phyloP scores from a whole-genome alignment of 805 yeast genomes.

The Kuraishia borneana region DNA sequence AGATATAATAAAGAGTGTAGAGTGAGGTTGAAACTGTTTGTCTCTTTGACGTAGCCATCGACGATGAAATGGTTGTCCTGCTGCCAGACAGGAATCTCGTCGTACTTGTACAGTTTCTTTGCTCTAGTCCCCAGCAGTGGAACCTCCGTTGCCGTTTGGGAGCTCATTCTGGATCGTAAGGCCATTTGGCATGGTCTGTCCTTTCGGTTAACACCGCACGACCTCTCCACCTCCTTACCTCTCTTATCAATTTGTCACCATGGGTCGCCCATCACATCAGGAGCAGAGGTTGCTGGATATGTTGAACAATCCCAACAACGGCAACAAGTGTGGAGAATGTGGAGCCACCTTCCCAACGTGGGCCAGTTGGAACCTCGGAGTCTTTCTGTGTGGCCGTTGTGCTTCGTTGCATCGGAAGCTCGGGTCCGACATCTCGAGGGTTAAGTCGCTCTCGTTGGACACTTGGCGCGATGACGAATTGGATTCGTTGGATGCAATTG shows the following conservation, averaged over 20 bases:
- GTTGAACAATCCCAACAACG: slow-evolving; percentile 46
- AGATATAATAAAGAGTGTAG: slow-evolving; percentile 29
- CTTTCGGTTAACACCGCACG: neutral
- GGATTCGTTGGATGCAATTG: slow-evolving; percentile 29
- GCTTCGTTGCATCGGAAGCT: slow-evolving; percentile 66
- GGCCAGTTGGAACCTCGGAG: slow-evolving; percentile 41
- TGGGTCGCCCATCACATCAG: slow-evolving; percentile 6
- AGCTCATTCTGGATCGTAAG: neutral
- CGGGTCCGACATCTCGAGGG: slow-evolving; percentile 49
- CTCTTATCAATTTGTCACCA: neutral
- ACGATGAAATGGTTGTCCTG: slow-evolving; percentile 41
- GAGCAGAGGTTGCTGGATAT: slow-evolving; percentile 37
- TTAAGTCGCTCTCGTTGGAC: slow-evolving; percentile 67
- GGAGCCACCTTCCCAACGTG: slow-evolving; percentile 53
- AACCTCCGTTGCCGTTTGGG: neutral
- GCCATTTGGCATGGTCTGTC: too few species aligned
- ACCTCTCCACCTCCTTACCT: neutral
- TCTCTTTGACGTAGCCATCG: slow-evolving; percentile 38
- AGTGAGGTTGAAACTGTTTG: slow-evolving; percentile 27
- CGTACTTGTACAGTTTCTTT: slow-evolving; percentile 15
- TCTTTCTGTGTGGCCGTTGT: slow-evolving; percentile 77
- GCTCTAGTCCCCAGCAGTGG: neutral
- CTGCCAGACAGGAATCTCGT: slow-evolving; percentile 45
- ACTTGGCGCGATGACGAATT: slow-evolving; percentile 53
- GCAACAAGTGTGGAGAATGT: slow-evolving; percentile 76